Conservation (phyloP, 139 green algal species). For the Ettlia oleoabundans region DNA sequence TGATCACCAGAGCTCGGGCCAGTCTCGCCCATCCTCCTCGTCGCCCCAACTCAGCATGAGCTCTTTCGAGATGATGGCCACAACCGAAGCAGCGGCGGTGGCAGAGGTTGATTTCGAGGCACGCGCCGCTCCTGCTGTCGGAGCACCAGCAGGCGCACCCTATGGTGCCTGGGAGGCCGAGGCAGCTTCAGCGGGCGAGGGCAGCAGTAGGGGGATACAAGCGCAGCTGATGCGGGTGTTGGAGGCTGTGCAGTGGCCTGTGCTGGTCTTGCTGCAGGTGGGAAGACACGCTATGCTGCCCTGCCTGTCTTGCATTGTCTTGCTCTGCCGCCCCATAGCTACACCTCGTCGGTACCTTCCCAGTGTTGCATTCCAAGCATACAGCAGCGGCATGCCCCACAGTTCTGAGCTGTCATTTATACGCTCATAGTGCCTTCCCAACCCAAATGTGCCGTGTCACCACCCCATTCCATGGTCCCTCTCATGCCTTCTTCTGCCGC, state of each 20-base stretch:
- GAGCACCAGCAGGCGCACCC: too few species aligned
- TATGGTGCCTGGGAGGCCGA: too few species aligned
- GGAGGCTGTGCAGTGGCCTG: constrained; percentile 11
- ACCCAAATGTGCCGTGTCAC: too few species aligned
- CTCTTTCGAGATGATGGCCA: not conserved
- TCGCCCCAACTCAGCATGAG: not conserved
- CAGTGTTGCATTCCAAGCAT: not conserved
- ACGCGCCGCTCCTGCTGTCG: not conserved
- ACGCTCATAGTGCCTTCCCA: too few species aligned
- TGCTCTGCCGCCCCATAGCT: not conserved
- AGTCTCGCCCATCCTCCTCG: not conserved
- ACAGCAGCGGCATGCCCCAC: too few species aligned
- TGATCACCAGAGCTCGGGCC: not conserved
- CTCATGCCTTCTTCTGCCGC: not conserved
- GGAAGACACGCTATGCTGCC: not conserved
- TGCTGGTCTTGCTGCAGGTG: constrained; percentile 29
- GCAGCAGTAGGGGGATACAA: too few species aligned
- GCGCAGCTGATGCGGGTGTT: not conserved
- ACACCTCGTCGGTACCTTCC: too few species aligned
- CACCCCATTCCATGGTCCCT: not conserved
- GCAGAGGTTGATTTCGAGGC: not conserved
- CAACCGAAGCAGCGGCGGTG: not conserved
- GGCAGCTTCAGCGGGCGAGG: too few species aligned
- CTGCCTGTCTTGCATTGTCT: not conserved
- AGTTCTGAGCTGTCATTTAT: too few species aligned